Conservation (phyloP, 495 filamentous ascomycete genomes). For the Lichina pygmaea region DNA sequence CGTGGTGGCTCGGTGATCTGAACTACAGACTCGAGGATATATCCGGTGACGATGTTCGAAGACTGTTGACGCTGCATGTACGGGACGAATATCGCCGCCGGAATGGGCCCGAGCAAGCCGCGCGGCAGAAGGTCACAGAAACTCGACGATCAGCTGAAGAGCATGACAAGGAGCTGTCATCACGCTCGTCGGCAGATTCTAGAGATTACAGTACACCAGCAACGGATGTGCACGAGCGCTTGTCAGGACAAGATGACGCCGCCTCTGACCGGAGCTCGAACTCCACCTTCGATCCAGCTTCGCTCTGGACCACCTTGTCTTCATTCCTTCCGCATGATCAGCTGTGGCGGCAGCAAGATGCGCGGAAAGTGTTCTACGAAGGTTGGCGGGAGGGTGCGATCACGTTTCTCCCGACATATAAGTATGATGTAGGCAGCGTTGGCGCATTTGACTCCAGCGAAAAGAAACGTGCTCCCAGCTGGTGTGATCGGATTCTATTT, state of each 20-base stretch:
- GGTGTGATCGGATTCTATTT: conserved; percentile 93
- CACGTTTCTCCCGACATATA: conserved; percentile 75
- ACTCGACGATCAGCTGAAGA: no score
- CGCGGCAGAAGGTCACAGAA: background rate
- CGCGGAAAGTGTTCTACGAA: conserved; percentile 57
- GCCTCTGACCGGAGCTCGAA: background rate
- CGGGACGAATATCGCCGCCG: conserved; percentile 36
- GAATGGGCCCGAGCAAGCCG: conserved; percentile 6
- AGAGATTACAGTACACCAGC: background rate
- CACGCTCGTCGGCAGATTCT: no score
- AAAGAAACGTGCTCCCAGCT: conserved; percentile 75
- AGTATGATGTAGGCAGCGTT: conserved; percentile 88
- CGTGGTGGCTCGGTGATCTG: conserved; percentile 90
- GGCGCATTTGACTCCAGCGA: conserved; percentile 85
- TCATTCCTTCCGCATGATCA: conserved; percentile 83
- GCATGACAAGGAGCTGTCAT: no score
- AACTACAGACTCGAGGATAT: conserved; percentile 84
- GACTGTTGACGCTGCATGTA: conserved; percentile 59
- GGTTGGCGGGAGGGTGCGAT: conserved; percentile 84
- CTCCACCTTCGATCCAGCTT: conserved; percentile 25
- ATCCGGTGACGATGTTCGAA: conserved; percentile 70
- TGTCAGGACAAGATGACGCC: background rate
- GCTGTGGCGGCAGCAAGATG: conserved; percentile 42
- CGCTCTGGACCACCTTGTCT: conserved; percentile 58
- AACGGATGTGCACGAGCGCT: background rate